Evolutionary conservation across 805 yeast genomes (phyloP).

Genomic region (Lachancea waltii): DNA sequence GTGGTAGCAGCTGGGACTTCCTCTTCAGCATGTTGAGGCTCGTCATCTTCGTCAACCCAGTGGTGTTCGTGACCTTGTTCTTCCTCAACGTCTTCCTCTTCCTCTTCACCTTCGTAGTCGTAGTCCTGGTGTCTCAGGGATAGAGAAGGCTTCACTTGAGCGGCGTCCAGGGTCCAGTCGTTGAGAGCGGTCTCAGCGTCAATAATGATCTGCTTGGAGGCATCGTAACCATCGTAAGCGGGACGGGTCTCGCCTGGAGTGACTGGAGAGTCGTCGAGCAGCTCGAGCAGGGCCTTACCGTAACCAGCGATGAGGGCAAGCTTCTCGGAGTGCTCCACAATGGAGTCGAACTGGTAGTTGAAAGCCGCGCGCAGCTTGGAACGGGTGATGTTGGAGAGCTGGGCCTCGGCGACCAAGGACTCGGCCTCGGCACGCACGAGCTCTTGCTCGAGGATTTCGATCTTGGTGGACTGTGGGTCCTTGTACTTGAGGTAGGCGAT

Average conservation of each 20-base stretch:
- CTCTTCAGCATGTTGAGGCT: slow-evolving; percentile 4
- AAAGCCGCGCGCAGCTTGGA: slow-evolving; percentile 80
- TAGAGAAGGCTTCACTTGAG: slow-evolving; percentile 76
- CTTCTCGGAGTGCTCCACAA: slow-evolving; percentile 81
- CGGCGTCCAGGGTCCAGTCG: slow-evolving; percentile 77
- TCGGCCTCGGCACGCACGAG: slow-evolving; percentile 90
- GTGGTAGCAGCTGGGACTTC: too few relatives aligned
- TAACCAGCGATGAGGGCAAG: slow-evolving; percentile 81
- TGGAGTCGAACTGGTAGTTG: slow-evolving; percentile 78
- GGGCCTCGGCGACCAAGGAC: slow-evolving; percentile 87
- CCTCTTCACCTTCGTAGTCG: slow-evolving; percentile 45
- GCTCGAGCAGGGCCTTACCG: slow-evolving; percentile 79
- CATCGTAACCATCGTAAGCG: slow-evolving; percentile 83
- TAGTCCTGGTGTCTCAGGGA: slow-evolving; percentile 55
- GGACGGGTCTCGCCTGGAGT: slow-evolving; percentile 92
- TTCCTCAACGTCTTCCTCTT: slow-evolving; percentile 43
- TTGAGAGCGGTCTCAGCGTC: slow-evolving; percentile 81
- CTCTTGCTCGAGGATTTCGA: slow-evolving; percentile 78
- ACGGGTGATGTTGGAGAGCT: slow-evolving; percentile 80
- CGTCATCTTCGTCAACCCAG: slow-evolving; percentile 14
- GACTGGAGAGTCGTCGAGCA: slow-evolving; percentile 77
- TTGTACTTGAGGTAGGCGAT: slow-evolving; percentile 79
- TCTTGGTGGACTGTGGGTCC: slow-evolving; percentile 77
- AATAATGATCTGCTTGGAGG: slow-evolving; percentile 78
- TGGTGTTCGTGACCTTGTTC: slow-evolving; percentile 12